Percentiles rank a stretch among this genome's conserved stretches.
Evolutionary conservation across 768 basidiomycete genomes (phyloP).

Genomic region (Leccinum disarticulatum): DNA sequence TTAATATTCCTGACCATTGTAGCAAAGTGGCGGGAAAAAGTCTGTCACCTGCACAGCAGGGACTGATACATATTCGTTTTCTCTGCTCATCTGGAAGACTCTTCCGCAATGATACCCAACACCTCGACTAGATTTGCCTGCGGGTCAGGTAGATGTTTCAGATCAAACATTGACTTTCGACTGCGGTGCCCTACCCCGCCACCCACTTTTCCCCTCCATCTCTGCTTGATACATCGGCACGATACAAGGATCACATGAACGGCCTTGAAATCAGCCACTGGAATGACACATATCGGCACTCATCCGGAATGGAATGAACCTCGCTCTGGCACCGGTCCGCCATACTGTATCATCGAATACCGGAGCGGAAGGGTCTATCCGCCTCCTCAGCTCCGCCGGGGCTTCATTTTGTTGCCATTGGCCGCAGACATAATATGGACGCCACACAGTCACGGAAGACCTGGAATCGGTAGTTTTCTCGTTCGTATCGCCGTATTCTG

Average conservation of each 20-base stretch:
- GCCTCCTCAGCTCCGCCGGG: conserved; percentile 12
- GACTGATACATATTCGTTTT: conserved; percentile 16
- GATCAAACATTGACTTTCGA: conserved; percentile 64
- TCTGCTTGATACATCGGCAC: conserved; percentile 63
- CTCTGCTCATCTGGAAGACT: conserved; percentile 28
- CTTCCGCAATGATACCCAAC: conserved; percentile 41
- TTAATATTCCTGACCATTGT: conserved; percentile 25
- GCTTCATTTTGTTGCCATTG: conserved; percentile 19
- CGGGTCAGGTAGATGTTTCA: conserved; percentile 48
- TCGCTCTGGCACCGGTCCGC: conserved; percentile 57
- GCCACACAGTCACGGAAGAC: conserved; percentile 3
- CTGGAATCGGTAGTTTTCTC: conserved; percentile 14
- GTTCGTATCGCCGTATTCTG: conserved; percentile 4
- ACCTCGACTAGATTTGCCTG: conserved; percentile 43
- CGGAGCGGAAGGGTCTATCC: conserved; percentile 17
- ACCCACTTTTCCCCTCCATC: conserved; percentile 73
- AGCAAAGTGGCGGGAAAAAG: conserved; percentile 18
- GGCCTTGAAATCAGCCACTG: conserved; percentile 50
- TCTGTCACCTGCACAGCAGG: conserved; percentile 32
- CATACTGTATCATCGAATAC: conserved; percentile 49
- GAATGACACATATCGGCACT: conserved; percentile 61
- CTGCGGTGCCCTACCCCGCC: conserved; percentile 39
- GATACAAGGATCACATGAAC: conserved; percentile 62
- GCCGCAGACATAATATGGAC: conserved; percentile 12
- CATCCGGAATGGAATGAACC: conserved; percentile 72